A percentile compares a stretch with the other conserved stretches of the same genome.
Evolutionary conservation across 768 basidiomycete species (phyloP).

Genomic region (Pleurotus tuoliensis): DNA sequence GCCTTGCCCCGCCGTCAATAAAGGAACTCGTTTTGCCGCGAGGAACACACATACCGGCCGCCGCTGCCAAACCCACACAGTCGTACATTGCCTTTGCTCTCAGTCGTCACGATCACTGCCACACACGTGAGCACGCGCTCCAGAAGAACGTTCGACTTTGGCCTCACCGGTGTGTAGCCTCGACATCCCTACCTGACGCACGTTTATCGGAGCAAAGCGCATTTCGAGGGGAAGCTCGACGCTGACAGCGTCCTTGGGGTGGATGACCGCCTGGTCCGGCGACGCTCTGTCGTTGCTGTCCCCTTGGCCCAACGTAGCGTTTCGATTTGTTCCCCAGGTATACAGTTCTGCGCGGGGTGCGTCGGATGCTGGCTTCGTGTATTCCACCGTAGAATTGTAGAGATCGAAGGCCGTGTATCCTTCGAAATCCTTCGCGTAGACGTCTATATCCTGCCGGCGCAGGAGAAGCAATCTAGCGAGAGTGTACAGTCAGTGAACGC

Average conservation of each 20-base stretch:
- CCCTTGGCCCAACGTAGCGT: conserved; percentile 83
- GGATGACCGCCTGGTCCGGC: conserved; percentile 73
- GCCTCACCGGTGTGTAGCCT: conserved; percentile 78
- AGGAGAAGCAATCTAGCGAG: conserved; percentile 65
- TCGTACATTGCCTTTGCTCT: conserved; percentile 67
- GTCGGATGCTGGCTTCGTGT: conserved; percentile 51
- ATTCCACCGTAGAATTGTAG: conserved; percentile 85
- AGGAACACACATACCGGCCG: conserved; percentile 56
- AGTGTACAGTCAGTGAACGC: conserved; percentile 14
- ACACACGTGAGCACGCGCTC: conserved; percentile 1
- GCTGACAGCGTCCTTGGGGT: conserved; percentile 25
- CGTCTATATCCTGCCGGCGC: conserved; percentile 70
- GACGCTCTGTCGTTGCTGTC: conserved; percentile 73
- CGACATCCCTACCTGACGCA: conserved; percentile 74
- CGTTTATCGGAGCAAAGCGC: conserved; percentile 60
- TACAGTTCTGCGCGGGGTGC: conserved; percentile 55
- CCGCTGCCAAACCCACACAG: conserved; percentile 89
- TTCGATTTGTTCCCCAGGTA: conserved; percentile 46
- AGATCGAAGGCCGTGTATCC: conserved; percentile 91
- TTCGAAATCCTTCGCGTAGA: conserved; percentile 72
- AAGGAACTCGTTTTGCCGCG: neutral
- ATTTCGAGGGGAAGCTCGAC: conserved; percentile 29
- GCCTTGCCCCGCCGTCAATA: conserved; percentile 30
- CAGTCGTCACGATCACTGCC: conserved; percentile 63
- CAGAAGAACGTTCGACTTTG: neutral